Evolutionary conservation across 768 basidiomycete genomes (phyloP), one percentile per base, ranked within the genome.

Genomic region (Pleurotus eryngii): DNA sequence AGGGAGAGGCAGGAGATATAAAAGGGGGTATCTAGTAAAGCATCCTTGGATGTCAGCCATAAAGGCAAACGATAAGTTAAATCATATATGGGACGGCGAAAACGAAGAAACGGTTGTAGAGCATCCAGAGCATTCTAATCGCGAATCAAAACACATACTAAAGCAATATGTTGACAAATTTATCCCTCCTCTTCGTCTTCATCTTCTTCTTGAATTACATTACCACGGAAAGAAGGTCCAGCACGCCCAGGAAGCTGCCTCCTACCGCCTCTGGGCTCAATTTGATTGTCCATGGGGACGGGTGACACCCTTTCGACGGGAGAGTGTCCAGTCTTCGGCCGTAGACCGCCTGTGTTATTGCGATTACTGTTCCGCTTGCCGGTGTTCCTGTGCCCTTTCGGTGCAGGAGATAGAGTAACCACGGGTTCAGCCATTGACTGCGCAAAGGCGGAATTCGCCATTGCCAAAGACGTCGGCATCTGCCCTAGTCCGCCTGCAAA

Each of bases 401-500:
- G 79, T 3, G 83, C 75, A 49, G 84, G 82, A 0, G 83, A 78
- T 26, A 85, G 63, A 3, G 78, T 79, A 15, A 80, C 70, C 15
- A 77, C 70, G 4, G 68, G 67, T 47, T 81, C 80, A 37, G 68
- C 45, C 38, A 46, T 46, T 3, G 45, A 48, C 39, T 58, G 38
- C 40, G 53, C 39, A 51, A 56, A 46, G 17, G 40, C 15, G 35
- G 43, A 30, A n/a, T 57, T 59, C 26, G 58, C 54, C 5, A 58
- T 59, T 14, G 60, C 46, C 27, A 58, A 45, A 11, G 61, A 61
- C 14, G 70, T 66, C 7, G 72, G 63, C 72, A 80, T 71, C 70
- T 94, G 91, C 0, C 91, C 91, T 27, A 94, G 69, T 4, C 91
- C 91, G 47, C 90, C 90, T 12, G 83, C 86, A 72, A 90, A 92